Evolutionary conservation across 2,329 filamentous ascomycete genomes (phyloP).

Genomic region (Monosporascus sp.): DNA sequence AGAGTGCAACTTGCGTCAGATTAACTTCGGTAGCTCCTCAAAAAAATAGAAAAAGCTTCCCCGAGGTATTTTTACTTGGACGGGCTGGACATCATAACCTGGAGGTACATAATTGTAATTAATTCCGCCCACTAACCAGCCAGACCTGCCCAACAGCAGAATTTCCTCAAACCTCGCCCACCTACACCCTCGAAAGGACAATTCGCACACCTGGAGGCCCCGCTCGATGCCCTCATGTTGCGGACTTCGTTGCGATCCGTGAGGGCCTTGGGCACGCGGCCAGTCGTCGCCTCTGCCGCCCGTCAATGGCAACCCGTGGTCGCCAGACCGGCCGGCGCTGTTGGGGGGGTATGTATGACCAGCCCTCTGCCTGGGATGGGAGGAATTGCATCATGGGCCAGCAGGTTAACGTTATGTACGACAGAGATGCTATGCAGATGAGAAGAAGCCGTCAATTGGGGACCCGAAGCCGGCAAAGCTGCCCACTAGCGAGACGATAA

Average conservation of each 20-base stretch:
- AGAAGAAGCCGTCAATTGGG: constrained; percentile 44
- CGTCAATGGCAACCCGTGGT: constrained; percentile 54
- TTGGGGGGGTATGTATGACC: constrained; percentile 33
- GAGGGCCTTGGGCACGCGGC: constrained; percentile 52
- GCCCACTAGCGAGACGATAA: constrained; percentile 49
- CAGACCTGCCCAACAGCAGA: too few relatives aligned
- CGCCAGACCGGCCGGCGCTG: constrained; percentile 31
- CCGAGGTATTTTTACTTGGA: too few relatives aligned
- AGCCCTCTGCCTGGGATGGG: background rate
- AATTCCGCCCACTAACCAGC: too few relatives aligned
- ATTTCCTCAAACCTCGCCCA: too few relatives aligned
- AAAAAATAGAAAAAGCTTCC: too few relatives aligned
- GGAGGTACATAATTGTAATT: too few relatives aligned
- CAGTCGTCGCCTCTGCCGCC: constrained; percentile 45
- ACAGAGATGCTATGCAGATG: constrained; percentile 54
- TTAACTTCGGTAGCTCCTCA: too few relatives aligned
- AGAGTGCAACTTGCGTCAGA: too few relatives aligned
- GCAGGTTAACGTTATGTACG: constrained; percentile 18
- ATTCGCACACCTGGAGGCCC: background rate
- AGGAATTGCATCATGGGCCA: background rate
- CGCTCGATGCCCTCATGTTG: constrained; percentile 56
- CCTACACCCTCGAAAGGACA: too few relatives aligned
- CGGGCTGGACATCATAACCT: too few relatives aligned
- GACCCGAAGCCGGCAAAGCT: constrained; percentile 46
- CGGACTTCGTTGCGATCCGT: constrained; percentile 63